phyloP scores from a whole-genome alignment of 2,329 filamentous ascomycete genomes.

The Chalara sp. region DNA sequence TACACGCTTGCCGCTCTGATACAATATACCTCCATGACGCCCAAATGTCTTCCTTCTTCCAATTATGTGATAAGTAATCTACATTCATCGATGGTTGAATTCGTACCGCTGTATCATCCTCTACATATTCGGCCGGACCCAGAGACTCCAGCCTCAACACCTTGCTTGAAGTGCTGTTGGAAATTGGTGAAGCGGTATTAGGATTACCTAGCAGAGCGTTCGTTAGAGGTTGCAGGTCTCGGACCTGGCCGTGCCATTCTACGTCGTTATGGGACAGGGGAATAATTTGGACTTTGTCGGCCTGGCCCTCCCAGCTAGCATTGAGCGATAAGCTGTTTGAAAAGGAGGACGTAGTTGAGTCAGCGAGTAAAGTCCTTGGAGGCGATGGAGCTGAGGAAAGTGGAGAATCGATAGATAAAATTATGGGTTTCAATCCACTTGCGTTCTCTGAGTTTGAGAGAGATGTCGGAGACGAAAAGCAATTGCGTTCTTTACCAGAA shows the following conservation, averaged over 20 bases:
- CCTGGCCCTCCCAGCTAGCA: slow-evolving; percentile 65
- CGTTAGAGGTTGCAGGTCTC: slow-evolving; percentile 43
- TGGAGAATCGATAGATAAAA: slow-evolving; percentile 20
- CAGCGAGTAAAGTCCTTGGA: slow-evolving; percentile 43
- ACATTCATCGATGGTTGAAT: slow-evolving; percentile 67
- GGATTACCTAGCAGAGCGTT: slow-evolving; percentile 43
- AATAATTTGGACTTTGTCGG: slow-evolving; percentile 60
- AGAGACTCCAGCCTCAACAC: slow-evolving; percentile 35
- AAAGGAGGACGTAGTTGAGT: slow-evolving; percentile 48
- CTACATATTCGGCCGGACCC: slow-evolving; percentile 24
- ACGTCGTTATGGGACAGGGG: slow-evolving; percentile 36
- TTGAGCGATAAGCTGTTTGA: slow-evolving; percentile 58
- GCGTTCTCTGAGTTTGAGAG: slow-evolving; percentile 35
- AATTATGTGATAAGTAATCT: slow-evolving; percentile 93
- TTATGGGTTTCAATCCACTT: slow-evolving; percentile 18
- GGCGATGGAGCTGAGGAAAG: slow-evolving; percentile 51
- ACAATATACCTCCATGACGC: slow-evolving; percentile 93
- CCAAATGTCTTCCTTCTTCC: slow-evolving; percentile 97
- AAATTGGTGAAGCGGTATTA: slow-evolving; percentile 49
- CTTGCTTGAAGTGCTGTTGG: slow-evolving; percentile 49
- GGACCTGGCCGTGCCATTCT: slow-evolving; percentile 26
- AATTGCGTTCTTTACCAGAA: background rate
- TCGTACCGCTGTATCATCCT: slow-evolving; percentile 48
- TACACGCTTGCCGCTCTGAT: slow-evolving; percentile 69
- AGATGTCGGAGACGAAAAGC: slow-evolving; percentile 40